A percentile compares a stretch with the other conserved stretches of the same genome.
phyloP scores from a whole-genome alignment of 139 green algal genomes.

The Chlorella sorokiniana region DNA sequence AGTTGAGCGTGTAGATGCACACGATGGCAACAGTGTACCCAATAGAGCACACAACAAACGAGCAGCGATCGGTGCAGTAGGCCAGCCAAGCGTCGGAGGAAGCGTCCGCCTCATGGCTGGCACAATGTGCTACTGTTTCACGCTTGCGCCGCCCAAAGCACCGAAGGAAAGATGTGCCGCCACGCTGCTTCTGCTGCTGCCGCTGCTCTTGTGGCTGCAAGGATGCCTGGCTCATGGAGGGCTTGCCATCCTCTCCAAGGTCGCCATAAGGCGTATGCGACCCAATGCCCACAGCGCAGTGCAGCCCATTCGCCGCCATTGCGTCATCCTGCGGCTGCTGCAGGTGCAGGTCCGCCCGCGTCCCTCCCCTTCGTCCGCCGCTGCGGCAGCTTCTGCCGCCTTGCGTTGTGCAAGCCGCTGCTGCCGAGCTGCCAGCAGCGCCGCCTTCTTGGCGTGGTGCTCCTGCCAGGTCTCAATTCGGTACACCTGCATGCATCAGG shows the following conservation, averaged over 20 bases:
- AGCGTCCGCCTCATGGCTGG: not conserved
- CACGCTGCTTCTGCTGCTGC: too few relatives aligned
- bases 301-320: too few relatives aligned
- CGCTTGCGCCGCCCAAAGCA: too few relatives aligned
- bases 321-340: too few relatives aligned
- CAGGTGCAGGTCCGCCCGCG: not conserved
- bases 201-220: too few relatives aligned
- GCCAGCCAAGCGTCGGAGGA: not conserved
- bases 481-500: not conserved
- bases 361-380: not conserved
- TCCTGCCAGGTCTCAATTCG: slow-evolving; percentile 18
- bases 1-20: slow-evolving; percentile 1
- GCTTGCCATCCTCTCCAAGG: too few relatives aligned
- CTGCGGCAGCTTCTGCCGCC: not conserved
- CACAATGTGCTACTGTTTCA: too few relatives aligned
- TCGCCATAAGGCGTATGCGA: too few relatives aligned
- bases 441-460: not conserved
- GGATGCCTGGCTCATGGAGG: too few relatives aligned
- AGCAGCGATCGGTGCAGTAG: not conserved
- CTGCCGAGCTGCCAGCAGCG: not conserved
- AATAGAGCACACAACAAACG: not conserved
- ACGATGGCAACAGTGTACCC: not conserved
- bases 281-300: too few relatives aligned
- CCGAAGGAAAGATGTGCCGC: too few relatives aligned
- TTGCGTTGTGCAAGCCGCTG: not conserved